Evolutionary conservation across 179 eudicot species (phyloP).

Genomic region (Silene vulgaris): DNA sequence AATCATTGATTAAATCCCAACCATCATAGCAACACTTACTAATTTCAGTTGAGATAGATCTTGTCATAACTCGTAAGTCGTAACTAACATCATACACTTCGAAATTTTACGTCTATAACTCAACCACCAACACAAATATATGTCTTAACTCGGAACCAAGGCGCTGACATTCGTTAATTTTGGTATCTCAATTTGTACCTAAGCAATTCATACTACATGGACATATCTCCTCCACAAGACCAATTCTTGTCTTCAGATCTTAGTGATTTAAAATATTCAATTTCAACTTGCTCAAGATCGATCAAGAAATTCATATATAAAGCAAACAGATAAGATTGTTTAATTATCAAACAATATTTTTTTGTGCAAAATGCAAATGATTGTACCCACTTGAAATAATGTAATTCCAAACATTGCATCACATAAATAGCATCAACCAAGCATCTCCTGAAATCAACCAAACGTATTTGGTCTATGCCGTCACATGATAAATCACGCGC

Average conservation of each 20-base stretch:
- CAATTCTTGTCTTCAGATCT: neutral
- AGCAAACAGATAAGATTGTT: slow-evolving; percentile 7
- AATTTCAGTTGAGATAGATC: too few relatives aligned
- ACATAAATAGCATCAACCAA: slow-evolving; percentile 13
- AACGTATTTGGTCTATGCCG: too few relatives aligned
- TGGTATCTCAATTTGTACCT: neutral
- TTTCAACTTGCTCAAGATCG: neutral
- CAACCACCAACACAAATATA: too few relatives aligned
- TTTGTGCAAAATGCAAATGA: slow-evolving; percentile 12
- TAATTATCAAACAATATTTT: neutral
- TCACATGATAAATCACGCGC: neutral
- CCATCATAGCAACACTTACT: too few relatives aligned
- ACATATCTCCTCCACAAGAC: slow-evolving; percentile 15
- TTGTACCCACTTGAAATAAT: neutral
- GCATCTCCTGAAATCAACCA: slow-evolving; percentile 3
- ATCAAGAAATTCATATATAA: neutral
- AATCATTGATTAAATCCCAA: too few relatives aligned
- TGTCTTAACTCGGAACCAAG: too few relatives aligned
- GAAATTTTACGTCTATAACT: too few relatives aligned
- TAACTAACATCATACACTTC: too few relatives aligned
- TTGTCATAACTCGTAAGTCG: too few relatives aligned
- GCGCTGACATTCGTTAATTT: neutral
- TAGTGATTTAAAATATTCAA: neutral
- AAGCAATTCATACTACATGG: neutral
- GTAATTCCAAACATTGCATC: slow-evolving; percentile 1